Conservation (phyloP, 2,329 filamentous ascomycete species). For the Ophiostoma sp. region DNA sequence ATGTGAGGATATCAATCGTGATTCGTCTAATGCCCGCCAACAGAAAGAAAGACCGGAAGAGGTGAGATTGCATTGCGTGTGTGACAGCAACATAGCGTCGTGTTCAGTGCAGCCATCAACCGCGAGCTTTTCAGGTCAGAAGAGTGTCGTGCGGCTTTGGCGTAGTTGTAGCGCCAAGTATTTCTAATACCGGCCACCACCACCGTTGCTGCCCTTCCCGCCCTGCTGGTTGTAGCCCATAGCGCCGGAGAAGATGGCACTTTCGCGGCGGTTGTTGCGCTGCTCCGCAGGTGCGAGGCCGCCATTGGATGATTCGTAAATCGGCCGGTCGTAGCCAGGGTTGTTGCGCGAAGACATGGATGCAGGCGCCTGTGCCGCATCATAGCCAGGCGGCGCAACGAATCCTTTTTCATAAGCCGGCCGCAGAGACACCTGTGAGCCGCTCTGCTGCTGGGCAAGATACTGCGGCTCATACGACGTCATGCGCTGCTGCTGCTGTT, state of each 20-base stretch:
- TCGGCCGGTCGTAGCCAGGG: constrained; percentile 38
- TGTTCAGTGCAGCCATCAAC: too few species aligned
- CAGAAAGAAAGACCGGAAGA: too few species aligned
- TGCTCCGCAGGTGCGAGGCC: constrained; percentile 32
- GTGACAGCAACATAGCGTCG: background rate
- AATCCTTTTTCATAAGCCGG: constrained; percentile 30
- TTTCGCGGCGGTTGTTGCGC: constrained; percentile 48
- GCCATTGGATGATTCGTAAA: constrained; percentile 30
- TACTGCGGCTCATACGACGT: constrained; percentile 44
- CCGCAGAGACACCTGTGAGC: constrained; percentile 21
- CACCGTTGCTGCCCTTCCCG: constrained; percentile 43
- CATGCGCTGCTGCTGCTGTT: constrained; percentile 27
- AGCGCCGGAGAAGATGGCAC: constrained; percentile 46
- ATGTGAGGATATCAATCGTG: constrained; percentile 16
- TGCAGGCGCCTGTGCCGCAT: constrained; percentile 32
- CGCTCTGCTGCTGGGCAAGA: background rate
- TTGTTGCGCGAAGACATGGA: constrained; percentile 28
- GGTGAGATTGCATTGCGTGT: too few species aligned
- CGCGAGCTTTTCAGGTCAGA: constrained; percentile 9
- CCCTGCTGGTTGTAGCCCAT: constrained; percentile 36
- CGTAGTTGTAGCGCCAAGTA: constrained; percentile 21
- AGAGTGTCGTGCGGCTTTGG: constrained; percentile 22
- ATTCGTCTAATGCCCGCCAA: background rate
- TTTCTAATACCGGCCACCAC: constrained; percentile 46
- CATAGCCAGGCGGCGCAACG: constrained; percentile 32